Evolutionary conservation across 2,329 filamentous ascomycete species (phyloP), one percentile per base, ranked within the genome.

Genomic region (Alternaria sp.): DNA sequence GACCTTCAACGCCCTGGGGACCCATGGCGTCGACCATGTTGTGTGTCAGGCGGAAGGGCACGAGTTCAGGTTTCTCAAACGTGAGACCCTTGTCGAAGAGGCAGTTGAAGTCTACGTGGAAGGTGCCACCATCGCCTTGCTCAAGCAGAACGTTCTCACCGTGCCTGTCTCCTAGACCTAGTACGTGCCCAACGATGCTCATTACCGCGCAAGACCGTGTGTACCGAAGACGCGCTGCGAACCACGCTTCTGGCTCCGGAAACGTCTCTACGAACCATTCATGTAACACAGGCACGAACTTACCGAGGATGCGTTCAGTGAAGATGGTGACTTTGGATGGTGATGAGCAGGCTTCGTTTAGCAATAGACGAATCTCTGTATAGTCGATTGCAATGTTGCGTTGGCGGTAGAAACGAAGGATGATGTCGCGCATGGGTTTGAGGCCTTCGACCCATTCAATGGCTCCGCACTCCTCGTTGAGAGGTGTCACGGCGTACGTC

Each of bases 31-130:
- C 92, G 36, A 96, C 88, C 94, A 99, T 98, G 80, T 99, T 99
- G 84, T 97, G 94, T 4, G 95, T 99, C 43, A 99, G 85, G 16
- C 96, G 91, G 84, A 99, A 99, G 2, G 95, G 96, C 1, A 99
- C 95, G 30, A 91, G 85, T 79, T 99, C 95, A 0, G 95, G 94
- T 78, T 96, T 97, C 64, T 93, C 90, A 76, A 99, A 98, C 0
- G 94, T 97, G 41, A 94, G 86, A 2, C 95, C 95, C 71, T 99
- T 99, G 83, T 99, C 96, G 78, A 99, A 99, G 5, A 99, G 88
- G 79, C 96, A 99, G 81, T 99, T 99, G 85, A 99, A 99, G 81
- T 99, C 95, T 46, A 99, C 96, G 79, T 99, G 95, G 79, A 99
- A 92, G 3, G 97, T 89, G 53, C 94, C 94, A 45, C 96, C 95